Evolutionary conservation across 257 asterid genomes (phyloP), one percentile per base, ranked within the genome.

Genomic region (Leonotis leonurus): DNA sequence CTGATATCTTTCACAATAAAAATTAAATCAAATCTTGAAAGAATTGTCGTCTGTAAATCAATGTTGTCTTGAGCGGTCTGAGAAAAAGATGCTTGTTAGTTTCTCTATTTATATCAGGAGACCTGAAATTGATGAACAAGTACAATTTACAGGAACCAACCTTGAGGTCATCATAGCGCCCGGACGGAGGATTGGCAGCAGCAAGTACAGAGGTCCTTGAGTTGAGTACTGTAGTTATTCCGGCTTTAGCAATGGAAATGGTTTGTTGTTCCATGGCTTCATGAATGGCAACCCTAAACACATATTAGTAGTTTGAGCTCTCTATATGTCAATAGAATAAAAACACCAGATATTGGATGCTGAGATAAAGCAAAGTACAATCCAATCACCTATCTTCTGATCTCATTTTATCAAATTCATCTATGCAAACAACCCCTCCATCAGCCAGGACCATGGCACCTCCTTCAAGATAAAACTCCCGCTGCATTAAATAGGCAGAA

Each of bases 181-280:
- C 99, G 20, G 99, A 93, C 22, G 99, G 99, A 80, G 99, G 99
- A 72, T 93, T 93, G 71, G 99, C 99, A 18, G 99, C 99, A 35
- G 99, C 99, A 56, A 93, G 97, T 69, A 93, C 99, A 21, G 99
- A 82, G 72, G 99, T 93, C 73, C 99, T 89, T n/a, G 99, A 93
- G 73, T 93, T 93, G 68, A 93, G 99, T 73, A 93, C 97, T 12
- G 97, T 93, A 33, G 99, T 93, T 69, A 93, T 93, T 80, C 99
- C 99, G 41, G 99, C 99, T 84, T 93, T 93, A 20, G 99, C 97
- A 50, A 93, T 89, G 67, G 99, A 93, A 73, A 93, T 93, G 12
- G 99, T 93, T 81, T 93, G 99, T 82, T 93, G 99, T 72, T 93
- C 99, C 99, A 93, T 93, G 17, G 99, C 99, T 85, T 93, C 99